Conservation (phyloP, 345 rosid species). For the Acer campestre region DNA sequence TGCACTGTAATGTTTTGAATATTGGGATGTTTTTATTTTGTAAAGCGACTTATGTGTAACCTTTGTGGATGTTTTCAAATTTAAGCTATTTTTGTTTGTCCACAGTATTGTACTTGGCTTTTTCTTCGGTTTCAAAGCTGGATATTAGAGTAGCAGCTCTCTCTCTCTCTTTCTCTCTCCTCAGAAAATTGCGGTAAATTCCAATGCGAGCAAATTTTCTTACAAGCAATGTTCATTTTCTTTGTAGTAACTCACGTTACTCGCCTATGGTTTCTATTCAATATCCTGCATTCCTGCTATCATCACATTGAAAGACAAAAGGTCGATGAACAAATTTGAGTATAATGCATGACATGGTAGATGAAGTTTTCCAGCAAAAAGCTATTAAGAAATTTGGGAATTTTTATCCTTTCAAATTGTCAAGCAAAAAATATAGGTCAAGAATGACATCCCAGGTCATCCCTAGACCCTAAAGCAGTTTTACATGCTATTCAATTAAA, state of each 20-base stretch:
- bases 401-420: neutral
- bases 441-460: neutral
- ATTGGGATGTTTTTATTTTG: neutral
- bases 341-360: neutral
- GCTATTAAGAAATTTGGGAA: neutral
- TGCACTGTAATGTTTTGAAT: neutral
- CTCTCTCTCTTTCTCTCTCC: too few relatives aligned
- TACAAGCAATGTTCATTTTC: neutral
- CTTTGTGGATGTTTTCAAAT: neutral
- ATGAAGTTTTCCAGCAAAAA: neutral
- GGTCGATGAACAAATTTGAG: neutral
- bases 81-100: neutral
- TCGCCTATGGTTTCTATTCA: too few relatives aligned
- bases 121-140: neutral
- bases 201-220: neutral
- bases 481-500: neutral
- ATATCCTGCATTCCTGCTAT: neutral
- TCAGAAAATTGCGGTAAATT: too few relatives aligned
- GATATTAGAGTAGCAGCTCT: neutral
- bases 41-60: neutral
- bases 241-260: neutral
- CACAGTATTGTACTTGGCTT: neutral
- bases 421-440: neutral
- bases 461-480: neutral
- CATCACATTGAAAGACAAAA: neutral